phyloP scores from a whole-genome alignment of 2,329 filamentous ascomycete genomes.

The Penicillium sp. region DNA sequence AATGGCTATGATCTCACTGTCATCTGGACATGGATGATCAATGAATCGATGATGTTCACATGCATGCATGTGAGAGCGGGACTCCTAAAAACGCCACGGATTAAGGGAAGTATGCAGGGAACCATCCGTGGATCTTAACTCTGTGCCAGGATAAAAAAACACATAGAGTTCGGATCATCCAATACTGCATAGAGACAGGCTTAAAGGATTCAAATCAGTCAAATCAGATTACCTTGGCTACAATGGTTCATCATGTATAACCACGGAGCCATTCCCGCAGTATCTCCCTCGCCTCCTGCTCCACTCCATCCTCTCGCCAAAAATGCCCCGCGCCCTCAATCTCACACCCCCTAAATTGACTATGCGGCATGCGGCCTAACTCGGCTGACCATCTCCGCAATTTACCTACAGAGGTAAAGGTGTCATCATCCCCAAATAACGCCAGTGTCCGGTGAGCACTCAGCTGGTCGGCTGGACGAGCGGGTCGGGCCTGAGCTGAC shows the following conservation, averaged over 20 bases:
- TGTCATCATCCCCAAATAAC: slow-evolving; percentile 73
- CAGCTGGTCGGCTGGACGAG: slow-evolving; percentile 58
- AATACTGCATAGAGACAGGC: not conserved
- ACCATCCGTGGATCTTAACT: not conserved
- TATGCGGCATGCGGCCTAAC: slow-evolving; percentile 47
- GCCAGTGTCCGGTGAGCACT: slow-evolving; percentile 61
- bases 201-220: not conserved
- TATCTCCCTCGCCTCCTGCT: slow-evolving; percentile 39
- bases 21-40: slow-evolving; percentile 14
- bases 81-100: not conserved
- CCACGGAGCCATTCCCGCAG: slow-evolving; percentile 43
- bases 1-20: slow-evolving; percentile 13
- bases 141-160: not conserved
- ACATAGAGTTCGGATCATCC: not conserved
- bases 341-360: slow-evolving; percentile 51
- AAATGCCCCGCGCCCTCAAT: slow-evolving; percentile 62
- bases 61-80: slow-evolving; percentile 18
- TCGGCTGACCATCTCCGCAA: slow-evolving; percentile 65
- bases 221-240: not conserved
- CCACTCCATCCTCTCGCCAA: slow-evolving; percentile 59
- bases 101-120: not conserved
- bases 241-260: slow-evolving; percentile 8
- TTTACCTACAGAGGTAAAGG: slow-evolving; percentile 67
- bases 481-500: slow-evolving; percentile 30
- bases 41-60: slow-evolving; percentile 14